A percentile compares a stretch with the other conserved stretches of the same genome.
phyloP scores from a whole-genome alignment of 306 rosid species.

The Lathyrus tuberosus region DNA sequence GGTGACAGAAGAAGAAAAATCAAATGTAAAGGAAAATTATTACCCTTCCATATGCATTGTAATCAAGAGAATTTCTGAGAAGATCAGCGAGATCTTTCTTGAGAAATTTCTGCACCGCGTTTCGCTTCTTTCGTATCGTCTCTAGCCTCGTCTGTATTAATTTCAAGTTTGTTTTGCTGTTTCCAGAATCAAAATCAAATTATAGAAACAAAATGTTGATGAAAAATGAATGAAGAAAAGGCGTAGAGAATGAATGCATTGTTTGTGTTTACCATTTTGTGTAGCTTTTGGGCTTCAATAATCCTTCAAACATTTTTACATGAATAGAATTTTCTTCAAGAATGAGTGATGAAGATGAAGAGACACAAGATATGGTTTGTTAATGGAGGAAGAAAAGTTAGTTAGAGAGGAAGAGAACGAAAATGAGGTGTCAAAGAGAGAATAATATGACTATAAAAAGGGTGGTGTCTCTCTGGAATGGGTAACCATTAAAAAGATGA shows the following conservation, averaged over 20 bases:
- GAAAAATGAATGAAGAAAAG: background rate
- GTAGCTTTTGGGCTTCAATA: slow-evolving; percentile 58
- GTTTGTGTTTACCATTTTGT: slow-evolving; percentile 55
- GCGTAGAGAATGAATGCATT: background rate
- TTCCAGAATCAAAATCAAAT: slow-evolving; percentile 6
- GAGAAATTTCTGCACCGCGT: slow-evolving; percentile 64
- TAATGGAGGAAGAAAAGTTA: background rate
- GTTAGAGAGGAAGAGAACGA: slow-evolving; percentile 7
- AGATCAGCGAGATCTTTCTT: slow-evolving; percentile 81
- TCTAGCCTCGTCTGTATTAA: slow-evolving; percentile 57
- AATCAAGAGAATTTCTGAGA: slow-evolving; percentile 56
- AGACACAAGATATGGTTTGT: background rate
- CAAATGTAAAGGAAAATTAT: background rate
- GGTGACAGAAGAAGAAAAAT: background rate
- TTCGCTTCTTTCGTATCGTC: slow-evolving; percentile 58
- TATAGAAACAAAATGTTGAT: background rate
- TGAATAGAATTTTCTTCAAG: no score
- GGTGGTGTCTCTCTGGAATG: background rate
- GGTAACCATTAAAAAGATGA: background rate
- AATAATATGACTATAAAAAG: background rate
- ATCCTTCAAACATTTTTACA: slow-evolving; percentile 56
- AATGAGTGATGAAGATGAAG: background rate
- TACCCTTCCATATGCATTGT: slow-evolving; percentile 86
- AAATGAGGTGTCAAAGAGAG: slow-evolving; percentile 1
- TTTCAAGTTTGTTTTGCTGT: slow-evolving; percentile 71